Conservation (phyloP, 345 rosid genomes). For the Eucalyptus regnans region DNA sequence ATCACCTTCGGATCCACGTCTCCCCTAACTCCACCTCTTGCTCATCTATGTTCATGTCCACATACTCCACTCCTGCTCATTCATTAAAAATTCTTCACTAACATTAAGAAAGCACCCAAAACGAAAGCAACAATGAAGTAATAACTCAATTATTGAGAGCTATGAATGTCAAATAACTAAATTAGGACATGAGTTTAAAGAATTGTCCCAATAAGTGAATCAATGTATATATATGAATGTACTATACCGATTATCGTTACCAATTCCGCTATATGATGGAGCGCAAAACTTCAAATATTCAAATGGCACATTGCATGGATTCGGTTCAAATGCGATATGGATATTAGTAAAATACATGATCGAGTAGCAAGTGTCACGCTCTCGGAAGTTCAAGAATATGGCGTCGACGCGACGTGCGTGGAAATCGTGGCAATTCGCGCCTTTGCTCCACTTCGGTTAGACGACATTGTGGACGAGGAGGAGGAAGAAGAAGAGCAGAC, state of each 20-base stretch:
- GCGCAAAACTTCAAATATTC: too few relatives aligned
- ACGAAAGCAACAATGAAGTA: not conserved
- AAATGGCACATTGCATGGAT: too few relatives aligned
- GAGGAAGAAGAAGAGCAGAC: not conserved
- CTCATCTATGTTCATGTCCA: not conserved
- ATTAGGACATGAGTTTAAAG: not conserved
- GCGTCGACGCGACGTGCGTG: too few relatives aligned
- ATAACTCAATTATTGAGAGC: not conserved
- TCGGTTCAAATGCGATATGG: too few relatives aligned
- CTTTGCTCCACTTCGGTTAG: not conserved
- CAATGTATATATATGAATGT: not conserved
- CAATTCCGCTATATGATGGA: not conserved
- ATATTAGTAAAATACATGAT: not conserved
- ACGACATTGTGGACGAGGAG: not conserved
- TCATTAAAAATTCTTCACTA: not conserved
- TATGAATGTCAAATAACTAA: not conserved
- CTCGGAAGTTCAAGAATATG: not conserved
- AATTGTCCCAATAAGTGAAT: not conserved
- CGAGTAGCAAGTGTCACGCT: not conserved
- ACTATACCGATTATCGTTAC: not conserved
- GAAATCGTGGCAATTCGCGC: not conserved
- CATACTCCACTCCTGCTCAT: not conserved
- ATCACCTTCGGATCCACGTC: not conserved
- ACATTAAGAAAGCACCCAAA: not conserved
- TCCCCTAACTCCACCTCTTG: not conserved